Percentiles rank a stretch among this genome's conserved stretches.
Evolutionary conservation across 352 stramenopile genomes (phyloP).

Genomic region (Phytophthora cryptogea): DNA sequence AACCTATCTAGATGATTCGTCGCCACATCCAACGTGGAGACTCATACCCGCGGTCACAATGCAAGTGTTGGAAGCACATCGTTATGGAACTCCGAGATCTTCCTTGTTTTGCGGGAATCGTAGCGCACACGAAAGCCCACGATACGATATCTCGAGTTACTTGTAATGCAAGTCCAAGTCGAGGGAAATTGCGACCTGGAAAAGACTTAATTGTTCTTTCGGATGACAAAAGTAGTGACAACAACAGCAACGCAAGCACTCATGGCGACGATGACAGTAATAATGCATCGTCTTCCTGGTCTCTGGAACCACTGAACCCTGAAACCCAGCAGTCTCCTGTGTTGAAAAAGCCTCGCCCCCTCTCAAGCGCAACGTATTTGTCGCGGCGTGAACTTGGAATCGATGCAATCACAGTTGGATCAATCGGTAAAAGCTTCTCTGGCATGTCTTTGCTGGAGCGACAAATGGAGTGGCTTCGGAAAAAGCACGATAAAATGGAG

Average conservation of each 20-base stretch:
- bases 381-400: conserved; percentile 17
- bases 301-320: conserved; percentile 28
- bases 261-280: conserved; percentile 29
- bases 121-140: conserved; percentile 16
- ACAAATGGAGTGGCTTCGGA: conserved; percentile 76
- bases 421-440: conserved; percentile 51
- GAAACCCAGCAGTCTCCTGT: conserved; percentile 15
- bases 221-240: conserved; percentile 35
- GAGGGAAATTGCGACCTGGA: conserved; percentile 72
- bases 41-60: conserved; percentile 59
- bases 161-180: conserved; percentile 55
- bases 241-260: conserved; percentile 21
- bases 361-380: conserved; percentile 28
- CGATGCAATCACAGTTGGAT: conserved; percentile 6
- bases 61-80: conserved; percentile 85
- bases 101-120: conserved; percentile 40
- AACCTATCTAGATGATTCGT: conserved; percentile 57
- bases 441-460: conserved; percentile 80
- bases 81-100: conserved; percentile 76
- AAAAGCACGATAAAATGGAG: conserved; percentile 81
- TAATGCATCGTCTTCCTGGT: conserved; percentile 32
- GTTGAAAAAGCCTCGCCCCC: conserved; percentile 21
- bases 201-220: conserved; percentile 82
- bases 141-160: conserved; percentile 1
- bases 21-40: conserved; percentile 72